Evolutionary conservation across 306 rosid genomes (phyloP).

Genomic region (Castanopsis chinensis): DNA sequence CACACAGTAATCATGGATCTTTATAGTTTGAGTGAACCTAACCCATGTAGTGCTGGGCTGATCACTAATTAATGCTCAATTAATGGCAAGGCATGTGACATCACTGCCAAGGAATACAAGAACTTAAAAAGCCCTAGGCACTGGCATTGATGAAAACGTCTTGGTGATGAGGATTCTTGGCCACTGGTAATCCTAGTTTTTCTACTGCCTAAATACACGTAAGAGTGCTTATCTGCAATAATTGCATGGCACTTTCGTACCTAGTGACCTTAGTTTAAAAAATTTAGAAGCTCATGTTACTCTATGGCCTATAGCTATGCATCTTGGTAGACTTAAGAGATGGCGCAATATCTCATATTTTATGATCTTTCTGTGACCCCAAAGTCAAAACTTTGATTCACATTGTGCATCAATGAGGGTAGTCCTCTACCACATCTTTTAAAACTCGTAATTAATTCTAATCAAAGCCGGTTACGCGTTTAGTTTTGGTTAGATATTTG

Average conservation of each 20-base stretch:
- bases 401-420: too few species aligned
- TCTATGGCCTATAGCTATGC: too few species aligned
- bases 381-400: too few species aligned
- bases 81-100: constrained; percentile 4
- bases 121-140: background rate
- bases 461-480: too few species aligned
- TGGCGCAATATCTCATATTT: too few species aligned
- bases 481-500: too few species aligned
- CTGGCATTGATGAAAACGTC: background rate
- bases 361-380: too few species aligned
- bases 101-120: background rate
- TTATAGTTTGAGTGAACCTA: background rate
- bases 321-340: too few species aligned
- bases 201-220: background rate
- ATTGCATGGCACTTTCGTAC: background rate
- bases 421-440: too few species aligned
- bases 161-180: background rate
- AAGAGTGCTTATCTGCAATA: background rate
- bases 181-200: background rate
- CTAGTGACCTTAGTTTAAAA: too few species aligned
- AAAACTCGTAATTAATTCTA: too few species aligned
- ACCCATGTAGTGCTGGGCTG: background rate
- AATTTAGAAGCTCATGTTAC: too few species aligned
- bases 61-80: background rate
- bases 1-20: background rate